phyloP scores from a whole-genome alignment of 768 basidiomycete species.

The Russula vinacea region DNA sequence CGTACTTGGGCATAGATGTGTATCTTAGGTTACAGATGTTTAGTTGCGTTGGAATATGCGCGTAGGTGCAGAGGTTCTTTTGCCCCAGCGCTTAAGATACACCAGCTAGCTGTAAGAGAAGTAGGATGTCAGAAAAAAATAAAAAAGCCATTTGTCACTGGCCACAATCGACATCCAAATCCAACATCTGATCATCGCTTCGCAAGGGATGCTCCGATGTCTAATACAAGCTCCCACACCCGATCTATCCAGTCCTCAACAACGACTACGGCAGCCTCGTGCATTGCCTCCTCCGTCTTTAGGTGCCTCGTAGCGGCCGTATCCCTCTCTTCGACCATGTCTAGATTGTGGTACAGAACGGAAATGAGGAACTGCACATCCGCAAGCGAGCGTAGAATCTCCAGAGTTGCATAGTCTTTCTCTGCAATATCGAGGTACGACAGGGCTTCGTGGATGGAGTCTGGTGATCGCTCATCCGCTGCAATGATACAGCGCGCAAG shows the following conservation, averaged over 20 bases:
- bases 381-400: slow-evolving; percentile 55
- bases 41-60: too few species aligned
- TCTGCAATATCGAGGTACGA: slow-evolving; percentile 62
- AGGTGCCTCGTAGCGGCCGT: slow-evolving; percentile 50
- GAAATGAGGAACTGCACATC: slow-evolving; percentile 73
- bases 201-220: slow-evolving; percentile 57
- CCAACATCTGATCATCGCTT: slow-evolving; percentile 29
- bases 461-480: slow-evolving; percentile 40
- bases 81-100: too few species aligned
- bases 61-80: too few species aligned
- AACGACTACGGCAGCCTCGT: slow-evolving; percentile 43
- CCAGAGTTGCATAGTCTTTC: slow-evolving; percentile 56
- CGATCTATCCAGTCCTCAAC: slow-evolving; percentile 52
- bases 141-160: neutral
- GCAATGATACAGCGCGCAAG: slow-evolving; percentile 73
- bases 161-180: neutral
- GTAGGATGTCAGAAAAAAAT: neutral
- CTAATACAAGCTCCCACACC: slow-evolving; percentile 55
- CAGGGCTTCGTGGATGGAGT: slow-evolving; percentile 53
- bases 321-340: slow-evolving; percentile 53
- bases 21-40: too few species aligned
- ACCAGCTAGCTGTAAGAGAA: too few species aligned
- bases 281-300: slow-evolving; percentile 43
- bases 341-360: slow-evolving; percentile 69
- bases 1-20: too few species aligned